A percentile compares a stretch with the other conserved stretches of the same genome.
Conservation (phyloP, 495 filamentous ascomycete species). For the Penicillium coffeae region DNA sequence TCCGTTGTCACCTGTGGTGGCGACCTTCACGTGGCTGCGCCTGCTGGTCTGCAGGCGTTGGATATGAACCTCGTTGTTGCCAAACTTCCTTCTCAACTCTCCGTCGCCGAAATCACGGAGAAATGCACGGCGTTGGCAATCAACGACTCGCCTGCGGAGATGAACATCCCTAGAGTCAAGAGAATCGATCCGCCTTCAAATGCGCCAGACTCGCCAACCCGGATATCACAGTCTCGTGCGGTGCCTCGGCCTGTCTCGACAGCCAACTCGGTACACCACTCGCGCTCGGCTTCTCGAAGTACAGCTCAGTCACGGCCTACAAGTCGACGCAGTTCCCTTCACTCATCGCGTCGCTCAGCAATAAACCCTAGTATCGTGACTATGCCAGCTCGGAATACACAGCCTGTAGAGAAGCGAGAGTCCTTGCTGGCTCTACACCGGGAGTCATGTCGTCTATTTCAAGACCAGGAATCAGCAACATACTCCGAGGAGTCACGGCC, state of each 20-base stretch:
- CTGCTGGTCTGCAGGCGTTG: not conserved
- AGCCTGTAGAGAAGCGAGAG: conserved; percentile 27
- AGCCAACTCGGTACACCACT: conserved; percentile 21
- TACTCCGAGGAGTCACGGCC: conserved; percentile 7
- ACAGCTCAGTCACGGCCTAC: conserved; percentile 26
- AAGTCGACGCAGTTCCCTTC: conserved; percentile 31
- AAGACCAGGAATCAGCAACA: conserved; percentile 18
- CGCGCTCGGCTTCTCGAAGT: conserved; percentile 31
- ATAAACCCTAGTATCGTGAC: conserved; percentile 29
- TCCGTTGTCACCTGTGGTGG: conserved; percentile 7
- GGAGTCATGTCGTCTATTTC: conserved; percentile 45
- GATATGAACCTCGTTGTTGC: not conserved
- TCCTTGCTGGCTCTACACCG: conserved; percentile 42
- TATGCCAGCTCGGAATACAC: conserved; percentile 17
- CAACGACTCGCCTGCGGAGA: conserved; percentile 8
- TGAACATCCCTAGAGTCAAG: conserved; percentile 18
- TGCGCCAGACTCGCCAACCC: conserved; percentile 10
- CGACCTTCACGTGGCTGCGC: conserved; percentile 1
- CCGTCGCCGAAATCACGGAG: conserved; percentile 6
- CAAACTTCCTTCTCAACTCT: conserved; percentile 1
- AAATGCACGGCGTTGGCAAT: conserved; percentile 8
- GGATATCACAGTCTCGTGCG: conserved; percentile 14
- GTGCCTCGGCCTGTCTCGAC: conserved; percentile 26
- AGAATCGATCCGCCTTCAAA: conserved; percentile 17
- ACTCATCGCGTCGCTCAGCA: conserved; percentile 27